Base-by-base conservation (phyloP, 768 basidiomycete species). In the Hygrocybe coccinea region DNA sequence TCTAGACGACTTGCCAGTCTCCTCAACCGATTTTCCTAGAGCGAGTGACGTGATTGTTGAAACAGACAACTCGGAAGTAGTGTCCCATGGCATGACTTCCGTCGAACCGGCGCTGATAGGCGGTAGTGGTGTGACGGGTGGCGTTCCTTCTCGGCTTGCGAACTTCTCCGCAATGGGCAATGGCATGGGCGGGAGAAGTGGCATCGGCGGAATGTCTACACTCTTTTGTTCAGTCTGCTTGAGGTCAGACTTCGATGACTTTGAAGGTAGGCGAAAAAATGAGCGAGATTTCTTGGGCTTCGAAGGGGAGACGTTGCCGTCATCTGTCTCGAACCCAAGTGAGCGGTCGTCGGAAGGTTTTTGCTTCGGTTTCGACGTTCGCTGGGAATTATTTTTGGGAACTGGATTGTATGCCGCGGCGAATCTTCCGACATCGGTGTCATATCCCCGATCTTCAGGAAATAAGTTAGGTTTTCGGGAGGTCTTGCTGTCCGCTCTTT, bases 221-320 rank as follows among this genome's bases (percentile, higher is more conserved):
- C 9, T 41, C 22, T 44, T 54, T 21, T 53, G 51, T 5, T 64
- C 65, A 10, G 70, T 67, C n/a, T 62, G 58, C 15, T 60, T 63
- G 25, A 75, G 43, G 51, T 76, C 75, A 0, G 65, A 60, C 46
- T 74, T 72, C 2, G 75, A 74, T 15, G 68, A 64, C 54, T 74
- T 76, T 19, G 68, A 69, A 33, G 54, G 35, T 9, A 73, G 70
- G 3, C 79, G 65, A 37, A 68, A 71, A 65, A 80, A 80, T 61
- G 79, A 80, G 7, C 76, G 56, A 19, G 60, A 66, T 47, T 64
- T 61, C 56, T 74, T 79, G 21, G 70, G 61, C 58, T 75, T 77
- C 19, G 67, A 62, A 41, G 39, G 39, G 21, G 65, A 63, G 22
- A 59, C 54, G 34, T 61, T 62, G 0, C 65, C 65, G 34, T 65